phyloP scores from a whole-genome alignment of 345 rosid species.

The Syzygium jambos region DNA sequence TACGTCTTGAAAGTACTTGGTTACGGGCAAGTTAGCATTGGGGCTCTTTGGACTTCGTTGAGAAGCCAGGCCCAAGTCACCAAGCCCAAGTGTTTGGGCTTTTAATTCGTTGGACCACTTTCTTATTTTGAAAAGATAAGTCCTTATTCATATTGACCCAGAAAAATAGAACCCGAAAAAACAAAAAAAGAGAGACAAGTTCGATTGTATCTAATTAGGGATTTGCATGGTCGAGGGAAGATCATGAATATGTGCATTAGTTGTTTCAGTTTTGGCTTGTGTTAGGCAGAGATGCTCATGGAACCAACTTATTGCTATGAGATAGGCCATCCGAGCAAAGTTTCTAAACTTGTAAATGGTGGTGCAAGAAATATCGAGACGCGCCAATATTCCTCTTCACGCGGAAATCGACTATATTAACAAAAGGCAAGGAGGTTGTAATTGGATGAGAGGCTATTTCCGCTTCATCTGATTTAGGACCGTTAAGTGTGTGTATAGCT shows the following conservation, averaged over 20 bases:
- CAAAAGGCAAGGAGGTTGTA: not conserved
- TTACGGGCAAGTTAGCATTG: not conserved
- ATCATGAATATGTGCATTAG: not conserved
- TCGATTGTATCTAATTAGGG: not conserved
- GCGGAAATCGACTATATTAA: not conserved
- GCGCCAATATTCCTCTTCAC: fast-evolving
- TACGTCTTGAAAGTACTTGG: not conserved
- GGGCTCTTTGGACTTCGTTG: not conserved
- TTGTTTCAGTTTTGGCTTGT: not conserved
- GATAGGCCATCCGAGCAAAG: not conserved
- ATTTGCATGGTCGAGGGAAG: not conserved
- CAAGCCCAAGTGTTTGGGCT: not conserved
- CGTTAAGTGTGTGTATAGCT: not conserved
- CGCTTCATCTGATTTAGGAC: not conserved
- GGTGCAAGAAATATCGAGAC: not conserved
- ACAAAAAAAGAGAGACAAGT: not conserved
- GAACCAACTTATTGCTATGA: not conserved
- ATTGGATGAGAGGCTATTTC: not conserved
- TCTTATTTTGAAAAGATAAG: not conserved
- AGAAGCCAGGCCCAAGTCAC: not conserved
- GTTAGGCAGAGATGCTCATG: not conserved
- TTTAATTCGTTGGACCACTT: not conserved
- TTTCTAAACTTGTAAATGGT: not conserved
- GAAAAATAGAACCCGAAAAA: not conserved
- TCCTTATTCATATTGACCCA: not conserved